Evolutionary conservation across 257 asterid genomes (phyloP).

Genomic region (Vinca minor): DNA sequence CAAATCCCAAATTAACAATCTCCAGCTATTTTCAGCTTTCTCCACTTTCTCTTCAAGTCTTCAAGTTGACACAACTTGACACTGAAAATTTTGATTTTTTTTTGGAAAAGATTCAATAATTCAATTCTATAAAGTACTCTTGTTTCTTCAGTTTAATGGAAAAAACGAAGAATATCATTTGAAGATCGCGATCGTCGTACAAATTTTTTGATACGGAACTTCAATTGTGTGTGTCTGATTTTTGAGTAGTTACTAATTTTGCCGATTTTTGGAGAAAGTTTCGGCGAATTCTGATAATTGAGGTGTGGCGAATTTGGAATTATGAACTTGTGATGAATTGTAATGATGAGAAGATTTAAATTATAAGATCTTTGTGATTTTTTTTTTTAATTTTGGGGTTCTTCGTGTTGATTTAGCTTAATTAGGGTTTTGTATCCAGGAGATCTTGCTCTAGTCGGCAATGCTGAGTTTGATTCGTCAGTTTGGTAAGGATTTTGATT

Average conservation of each 20-base stretch:
- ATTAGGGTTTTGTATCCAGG: constrained; percentile 33
- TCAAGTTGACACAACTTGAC: constrained; percentile 23
- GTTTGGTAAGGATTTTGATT: constrained; percentile 27
- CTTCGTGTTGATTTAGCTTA: constrained; percentile 20
- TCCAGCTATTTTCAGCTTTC: constrained; percentile 42
- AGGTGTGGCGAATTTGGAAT: background rate
- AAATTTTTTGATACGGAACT: constrained; percentile 10
- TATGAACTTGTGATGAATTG: constrained; percentile 13
- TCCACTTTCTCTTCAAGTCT: constrained; percentile 22
- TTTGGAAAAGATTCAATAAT: constrained; percentile 5
- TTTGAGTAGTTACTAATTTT: no score
- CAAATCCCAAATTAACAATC: constrained; percentile 37
- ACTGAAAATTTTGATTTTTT: no score
- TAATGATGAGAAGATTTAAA: background rate
- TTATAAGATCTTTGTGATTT: constrained; percentile 18
- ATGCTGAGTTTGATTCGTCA: constrained; percentile 52
- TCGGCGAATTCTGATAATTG: background rate
- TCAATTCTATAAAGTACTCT: background rate
- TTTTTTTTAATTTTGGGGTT: constrained; percentile 13
- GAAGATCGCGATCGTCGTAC: constrained; percentile 22
- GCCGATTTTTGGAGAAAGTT: constrained; percentile 17
- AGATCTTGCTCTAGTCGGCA: constrained; percentile 45
- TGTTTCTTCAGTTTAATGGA: no score
- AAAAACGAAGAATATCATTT: constrained; percentile 18
- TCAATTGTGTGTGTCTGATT: constrained; percentile 1